Evolutionary conservation across 257 asterid genomes (phyloP), one percentile per base, ranked within the genome.

Genomic region (Ocimum tenuiflorum): DNA sequence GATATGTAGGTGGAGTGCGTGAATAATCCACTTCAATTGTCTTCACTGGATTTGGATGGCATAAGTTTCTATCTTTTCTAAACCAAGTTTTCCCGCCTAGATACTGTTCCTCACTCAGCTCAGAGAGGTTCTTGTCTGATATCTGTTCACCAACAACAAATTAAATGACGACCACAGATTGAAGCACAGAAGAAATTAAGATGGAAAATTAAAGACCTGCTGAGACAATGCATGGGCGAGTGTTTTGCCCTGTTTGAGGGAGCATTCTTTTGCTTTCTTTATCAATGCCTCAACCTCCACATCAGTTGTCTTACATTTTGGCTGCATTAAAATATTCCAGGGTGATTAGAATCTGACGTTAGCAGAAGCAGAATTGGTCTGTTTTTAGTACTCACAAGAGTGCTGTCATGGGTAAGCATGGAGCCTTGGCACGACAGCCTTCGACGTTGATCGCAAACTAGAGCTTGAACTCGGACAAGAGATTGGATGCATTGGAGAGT

Each of bases 401-500:
- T 47, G 57, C 60, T 65, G 39, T 71, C 51, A 22, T 22, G 68
- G 13, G 36, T 41, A 36, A 66, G 66, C 36, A 29, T 20, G 56
- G 83, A 67, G 35, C 48, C 64, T 63, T 59, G 80, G 31, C 65
- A 75, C 1, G 97, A 87, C 15, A 83, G 69, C 74, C 91, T 74
- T 73, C 83, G 82, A 3, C 97, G 91, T 52, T 88, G 94, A 56
- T 88, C 89, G 67, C 96, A 85, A 8, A 88, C 94, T 11, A 70
- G 80, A 56, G 82, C 71, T 75, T 92, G 99, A 56, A 90, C 89
- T 6, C 88, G 84, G 41, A 92, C 81, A 1, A 92, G 86, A 41
- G 99, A 83, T 64, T 90, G 86, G 71, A 92, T 80, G 53, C 94
- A 87, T 19, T 78, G 81, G 35, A 90, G 95, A 1, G 97, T 90